phyloP scores from a whole-genome alignment of 768 basidiomycete species.

The Lactarius indigo region DNA sequence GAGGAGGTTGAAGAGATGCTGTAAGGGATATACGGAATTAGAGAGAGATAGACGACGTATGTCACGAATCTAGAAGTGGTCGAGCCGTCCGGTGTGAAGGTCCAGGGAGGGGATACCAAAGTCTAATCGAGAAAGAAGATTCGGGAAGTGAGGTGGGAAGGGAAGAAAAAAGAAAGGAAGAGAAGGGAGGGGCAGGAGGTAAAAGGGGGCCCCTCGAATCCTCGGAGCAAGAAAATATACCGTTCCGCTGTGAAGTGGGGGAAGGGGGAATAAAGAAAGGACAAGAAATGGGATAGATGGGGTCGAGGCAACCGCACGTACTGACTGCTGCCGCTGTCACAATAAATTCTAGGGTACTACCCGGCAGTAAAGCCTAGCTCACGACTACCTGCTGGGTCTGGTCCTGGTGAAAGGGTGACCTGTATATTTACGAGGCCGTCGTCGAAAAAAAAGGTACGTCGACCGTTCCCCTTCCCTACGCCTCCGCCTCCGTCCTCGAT shows the following conservation, averaged over 20 bases:
- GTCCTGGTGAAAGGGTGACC: neutral
- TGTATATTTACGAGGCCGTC: neutral
- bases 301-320: conserved; percentile 1
- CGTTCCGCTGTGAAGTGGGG: neutral
- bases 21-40: conserved; percentile 13
- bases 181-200: neutral
- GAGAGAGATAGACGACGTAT: conserved; percentile 8
- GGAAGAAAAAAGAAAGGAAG: neutral
- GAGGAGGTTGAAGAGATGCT: neutral
- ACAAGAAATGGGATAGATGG: neutral
- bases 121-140: conserved; percentile 16
- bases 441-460: neutral
- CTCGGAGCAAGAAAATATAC: conserved; percentile 11
- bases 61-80: conserved; percentile 18
- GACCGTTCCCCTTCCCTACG: neutral
- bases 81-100: conserved; percentile 13
- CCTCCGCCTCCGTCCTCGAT: neutral
- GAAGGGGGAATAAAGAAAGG: neutral
- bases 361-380: neutral
- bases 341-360: neutral
- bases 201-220: conserved; percentile 8
- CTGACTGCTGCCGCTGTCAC: neutral
- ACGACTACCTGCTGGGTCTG: neutral
- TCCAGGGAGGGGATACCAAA: conserved; percentile 13
- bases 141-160: conserved; percentile 11